These are phyloP conservation scores for Colletotrichum cordylinicola DNA, from an alignment of 2,329 filamentous ascomycete genomes.

Conservation along the genomic window DNA sequence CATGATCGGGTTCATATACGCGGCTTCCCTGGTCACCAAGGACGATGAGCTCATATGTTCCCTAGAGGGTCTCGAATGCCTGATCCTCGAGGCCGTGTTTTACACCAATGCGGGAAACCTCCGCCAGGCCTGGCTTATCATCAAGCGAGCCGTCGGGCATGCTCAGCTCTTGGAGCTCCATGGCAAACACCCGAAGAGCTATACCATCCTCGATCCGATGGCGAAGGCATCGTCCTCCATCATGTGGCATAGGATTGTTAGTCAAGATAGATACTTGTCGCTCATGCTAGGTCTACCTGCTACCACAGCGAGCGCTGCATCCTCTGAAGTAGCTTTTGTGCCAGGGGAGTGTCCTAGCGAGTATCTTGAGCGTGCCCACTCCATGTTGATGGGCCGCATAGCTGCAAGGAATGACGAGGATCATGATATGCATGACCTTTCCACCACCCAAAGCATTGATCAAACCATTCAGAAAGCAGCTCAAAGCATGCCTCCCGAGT, in stretches of 20 bases:
- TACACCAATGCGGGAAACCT: conserved; percentile 43
- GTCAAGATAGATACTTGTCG: conserved; percentile 39
- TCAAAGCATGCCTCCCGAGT: conserved; percentile 28
- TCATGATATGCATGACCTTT: conserved; percentile 20
- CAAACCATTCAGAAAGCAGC: conserved; percentile 28
- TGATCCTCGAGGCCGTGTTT: conserved; percentile 45
- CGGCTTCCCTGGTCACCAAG: conserved; percentile 34
- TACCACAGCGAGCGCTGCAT: conserved; percentile 15
- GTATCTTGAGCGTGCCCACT: not conserved
- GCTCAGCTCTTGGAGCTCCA: conserved; percentile 49
- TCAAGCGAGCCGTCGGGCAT: conserved; percentile 40
- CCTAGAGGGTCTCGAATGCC: conserved; percentile 46
- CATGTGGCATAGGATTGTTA: conserved; percentile 43
- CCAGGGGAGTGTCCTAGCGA: not conserved
- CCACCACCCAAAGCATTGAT: conserved; percentile 31
- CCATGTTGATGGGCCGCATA: conserved; percentile 25
- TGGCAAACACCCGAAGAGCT: conserved; percentile 12
- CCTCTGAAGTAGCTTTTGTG: no score
- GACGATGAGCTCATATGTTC: conserved; percentile 39
- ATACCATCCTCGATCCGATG: not conserved
- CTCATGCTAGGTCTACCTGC: conserved; percentile 45
- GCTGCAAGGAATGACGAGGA: conserved; percentile 33
- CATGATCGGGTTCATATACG: conserved; percentile 33
- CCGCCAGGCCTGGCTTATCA: conserved; percentile 41
- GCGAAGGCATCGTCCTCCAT: conserved; percentile 8